Base-by-base conservation (phyloP, 768 basidiomycete genomes). In the Collybiopsis luxurians region DNA sequence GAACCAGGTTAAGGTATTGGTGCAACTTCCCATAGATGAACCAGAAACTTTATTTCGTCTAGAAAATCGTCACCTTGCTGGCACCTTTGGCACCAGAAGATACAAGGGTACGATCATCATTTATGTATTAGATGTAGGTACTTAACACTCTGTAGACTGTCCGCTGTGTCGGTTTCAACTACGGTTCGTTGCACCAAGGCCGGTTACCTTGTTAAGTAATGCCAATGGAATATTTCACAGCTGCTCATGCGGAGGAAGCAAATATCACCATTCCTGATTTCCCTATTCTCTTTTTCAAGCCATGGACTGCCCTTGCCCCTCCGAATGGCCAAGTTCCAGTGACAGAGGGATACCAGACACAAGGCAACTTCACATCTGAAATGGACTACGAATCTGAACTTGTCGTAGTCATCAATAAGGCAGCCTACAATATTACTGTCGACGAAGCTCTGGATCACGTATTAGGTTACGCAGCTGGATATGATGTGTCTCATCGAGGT, bases 361-460 rank as follows among this genome's bases (percentile, higher is more conserved):
- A 74, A 55, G 70, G 71, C 21, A 70, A 73, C 51, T 76, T 76
- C 65, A 72, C 71, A 17, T 74, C 73, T 0, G 66, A 62, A 6
- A 75, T 75, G 73, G 75, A 76, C 56, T 76, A 74, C 53, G 75
- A 76, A 61, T 71, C 72, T 12, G 76, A 76, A 51, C 65, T 77
- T 39, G 75, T 77, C 17, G 65, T 77, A 15, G 58, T 77, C 9
- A 75, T 77, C n/a, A 74, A 72, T 66, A 75, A 71, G 55, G 65
- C 63, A 48, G 75, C 74, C 21, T 76, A 71, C 69, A 75, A 76
- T 56, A 75, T 77, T 56, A 69, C 73, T 11, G 72, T 72, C 17
- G 75, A 73, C 26, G 71, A 71, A 40, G 76, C 75, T 6, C 62
- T 77, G 9, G 72, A 75, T 50, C 73, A 76, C 49, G 74, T 77